Evolutionary conservation across 192 early-diverging fungal genomes (phyloP).

Genomic region (Coemansia sp.): DNA sequence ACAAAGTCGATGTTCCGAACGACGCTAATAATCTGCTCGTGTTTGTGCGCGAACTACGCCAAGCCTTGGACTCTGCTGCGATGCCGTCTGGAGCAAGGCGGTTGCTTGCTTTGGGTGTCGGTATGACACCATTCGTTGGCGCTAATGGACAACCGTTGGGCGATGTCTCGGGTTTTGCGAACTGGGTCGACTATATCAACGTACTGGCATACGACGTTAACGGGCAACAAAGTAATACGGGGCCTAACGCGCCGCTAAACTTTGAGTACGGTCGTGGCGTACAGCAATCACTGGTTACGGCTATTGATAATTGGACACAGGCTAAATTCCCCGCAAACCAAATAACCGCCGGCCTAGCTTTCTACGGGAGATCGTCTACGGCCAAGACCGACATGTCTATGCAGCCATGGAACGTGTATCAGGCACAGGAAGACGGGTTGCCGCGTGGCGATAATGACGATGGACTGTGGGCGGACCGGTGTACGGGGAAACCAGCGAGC

Average conservation of each 20-base stretch:
- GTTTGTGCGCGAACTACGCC: slow-evolving; percentile 63
- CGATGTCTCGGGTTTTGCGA: slow-evolving; percentile 64
- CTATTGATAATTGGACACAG: slow-evolving; percentile 58
- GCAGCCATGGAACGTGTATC: slow-evolving; percentile 39
- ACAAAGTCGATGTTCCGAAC: slow-evolving; percentile 54
- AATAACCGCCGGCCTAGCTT: slow-evolving; percentile 62
- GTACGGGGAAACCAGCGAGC: slow-evolving; percentile 20
- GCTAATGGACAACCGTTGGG: slow-evolving; percentile 49
- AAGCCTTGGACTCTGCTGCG: slow-evolving; percentile 39
- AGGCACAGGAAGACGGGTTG: slow-evolving; percentile 31
- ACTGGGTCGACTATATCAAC: slow-evolving; percentile 66
- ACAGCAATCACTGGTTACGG: slow-evolving; percentile 49
- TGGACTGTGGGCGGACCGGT: slow-evolving; percentile 45
- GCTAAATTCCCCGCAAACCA: slow-evolving; percentile 63
- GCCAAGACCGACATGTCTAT: slow-evolving; percentile 32
- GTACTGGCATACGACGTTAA: slow-evolving; percentile 71
- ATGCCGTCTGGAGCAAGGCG: slow-evolving; percentile 44
- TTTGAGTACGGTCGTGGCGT: slow-evolving; percentile 24
- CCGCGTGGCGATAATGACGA: slow-evolving; percentile 60
- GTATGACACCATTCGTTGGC: slow-evolving; percentile 62
- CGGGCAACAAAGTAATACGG: slow-evolving; percentile 59
- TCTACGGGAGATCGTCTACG: slow-evolving; percentile 60
- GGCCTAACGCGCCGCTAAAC: slow-evolving; percentile 66
- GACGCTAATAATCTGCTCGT: slow-evolving; percentile 66
- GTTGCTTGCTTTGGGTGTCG: slow-evolving; percentile 65